phyloP scores from a whole-genome alignment of 129 eudicot genomes.

The Dittrichia graveolens region DNA sequence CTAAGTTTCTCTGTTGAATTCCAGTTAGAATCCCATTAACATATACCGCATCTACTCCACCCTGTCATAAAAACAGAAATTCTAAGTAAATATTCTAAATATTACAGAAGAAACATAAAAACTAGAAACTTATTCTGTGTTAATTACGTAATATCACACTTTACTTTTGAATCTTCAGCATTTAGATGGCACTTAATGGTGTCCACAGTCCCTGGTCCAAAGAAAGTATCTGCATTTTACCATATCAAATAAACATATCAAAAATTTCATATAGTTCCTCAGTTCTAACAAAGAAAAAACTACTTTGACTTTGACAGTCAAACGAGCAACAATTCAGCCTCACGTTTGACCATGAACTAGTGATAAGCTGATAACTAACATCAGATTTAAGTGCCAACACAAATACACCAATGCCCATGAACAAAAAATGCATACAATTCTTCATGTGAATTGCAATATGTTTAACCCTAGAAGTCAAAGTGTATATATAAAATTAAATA shows the following conservation, averaged over 20 bases:
- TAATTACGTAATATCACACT: conserved; percentile 13
- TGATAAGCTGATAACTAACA: too few relatives aligned
- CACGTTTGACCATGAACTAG: not conserved
- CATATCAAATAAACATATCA: conserved; percentile 7
- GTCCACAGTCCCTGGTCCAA: conserved; percentile 83
- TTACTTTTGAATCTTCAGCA: conserved; percentile 61
- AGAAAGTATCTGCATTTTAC: conserved; percentile 73
- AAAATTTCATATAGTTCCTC: not conserved
- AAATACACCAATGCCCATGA: not conserved
- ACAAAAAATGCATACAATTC: conserved; percentile 7
- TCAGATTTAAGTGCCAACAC: not conserved
- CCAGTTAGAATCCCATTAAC: conserved; percentile 82
- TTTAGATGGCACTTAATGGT: conserved; percentile 70
- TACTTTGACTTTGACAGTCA: conserved; percentile 23
- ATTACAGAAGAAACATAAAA: not conserved
- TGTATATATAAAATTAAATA: not conserved
- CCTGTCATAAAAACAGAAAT: conserved; percentile 35
- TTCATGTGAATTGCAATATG: not conserved
- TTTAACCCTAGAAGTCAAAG: conserved; percentile 23
- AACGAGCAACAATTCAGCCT: conserved; percentile 12
- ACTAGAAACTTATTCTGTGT: not conserved
- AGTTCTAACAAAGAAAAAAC: not conserved
- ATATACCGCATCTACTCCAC: conserved; percentile 84
- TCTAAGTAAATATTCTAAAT: conserved; percentile 1
- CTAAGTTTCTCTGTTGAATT: conserved; percentile 89